Base-by-base conservation (phyloP, 805 yeast genomes). In the Saturnispora bothae region DNA sequence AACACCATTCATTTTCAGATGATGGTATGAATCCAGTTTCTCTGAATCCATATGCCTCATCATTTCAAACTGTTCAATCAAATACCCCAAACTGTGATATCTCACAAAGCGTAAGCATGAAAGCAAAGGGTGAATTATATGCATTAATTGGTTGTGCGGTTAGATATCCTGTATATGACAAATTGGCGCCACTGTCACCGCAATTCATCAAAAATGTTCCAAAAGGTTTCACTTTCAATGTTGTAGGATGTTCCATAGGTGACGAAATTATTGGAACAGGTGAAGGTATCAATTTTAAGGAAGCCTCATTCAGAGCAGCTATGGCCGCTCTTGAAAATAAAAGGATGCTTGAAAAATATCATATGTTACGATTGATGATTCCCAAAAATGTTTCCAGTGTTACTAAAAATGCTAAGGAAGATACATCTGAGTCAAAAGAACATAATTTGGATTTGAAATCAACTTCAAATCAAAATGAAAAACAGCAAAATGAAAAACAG, bases 301-400 rank as follows among this genome's bases (percentile, higher is more conserved):
- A 75, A 21, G 97, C 96, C 0, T 92, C 95, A 0, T 57, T 73
- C 17, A 64, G 79, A 39, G 96, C 96, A 0, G 98, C 98, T 0
- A 79, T 78, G 77, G 63, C 66, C 36, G 95, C 89, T 0, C 61
- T 89, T 33, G 58, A 61, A 9, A 75, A 83, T 44, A 70, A 69
- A 31, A 63, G 61, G 0, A 41, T 73, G 22, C 63, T 85, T 33
- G 88, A 80, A 43, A 78, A 78, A 49, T 83, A 71, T 53, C 73
- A 75, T 12, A 64, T 65, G 29, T 43, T 67, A 16, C 63, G 95
- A 43, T 68, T 77, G n/a, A 52, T 65, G 12, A 64, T 66, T 13
- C 77, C 77, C 21, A 64, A 69, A 46, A 60, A 46, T 13, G 39
- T 45, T 21, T 43, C 54, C 3, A 44, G 42, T 6, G 40, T 47